Base-by-base conservation (phyloP, 352 stramenopile genomes). In the Pythium plurisporium region DNA sequence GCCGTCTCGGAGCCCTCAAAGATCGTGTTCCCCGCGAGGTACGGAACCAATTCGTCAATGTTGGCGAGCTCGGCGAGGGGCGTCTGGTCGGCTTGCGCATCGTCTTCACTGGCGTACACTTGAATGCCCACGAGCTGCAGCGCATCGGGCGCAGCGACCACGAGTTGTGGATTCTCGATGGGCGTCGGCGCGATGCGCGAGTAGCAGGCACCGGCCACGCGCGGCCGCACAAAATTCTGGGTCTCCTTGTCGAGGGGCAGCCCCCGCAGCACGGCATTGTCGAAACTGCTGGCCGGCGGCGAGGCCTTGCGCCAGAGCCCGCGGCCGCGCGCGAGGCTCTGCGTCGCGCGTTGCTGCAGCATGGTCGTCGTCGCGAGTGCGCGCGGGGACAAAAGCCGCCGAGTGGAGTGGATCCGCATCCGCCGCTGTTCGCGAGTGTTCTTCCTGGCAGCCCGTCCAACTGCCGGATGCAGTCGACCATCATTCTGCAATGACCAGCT, bases 1-100 rank as follows among this genome's bases (percentile, higher is more conserved):
- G 78, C 79, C 20, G 84, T 79, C 55, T 94, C 73, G 2, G 85
- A 88, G 23, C 82, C 86, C 2, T 72, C 54, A 4, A 96, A 75
- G 22, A 92, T 56, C 46, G 74, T 54, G 43, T 96, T 96, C 17
- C 87, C 87, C 2, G 77, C 69, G 40, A 95, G 70, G 54, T 80
- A 73, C 40, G 76, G 69, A 22, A 77, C 67, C 11, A 91, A 67
- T 10, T 72, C 70, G 14, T 74, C 72, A 2, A 87, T 42, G 20
- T 57, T 60, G 34, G 69, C 56, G 11, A 73, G 58, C 10, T 74
- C 65, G 10, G 37, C 50, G 8, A 33, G 17, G 0, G 73, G 62
- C 5, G 65, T 65, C 5, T 72, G 64, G 20, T 73, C 58, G 14
- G 26, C 47, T 4, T 45, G 25, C 5, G 59, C 60, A 1, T 53